Evolutionary conservation across 2,329 filamentous ascomycete species (phyloP), one percentile per base, ranked within the genome.

Genomic region (Colletotrichum australisinense): DNA sequence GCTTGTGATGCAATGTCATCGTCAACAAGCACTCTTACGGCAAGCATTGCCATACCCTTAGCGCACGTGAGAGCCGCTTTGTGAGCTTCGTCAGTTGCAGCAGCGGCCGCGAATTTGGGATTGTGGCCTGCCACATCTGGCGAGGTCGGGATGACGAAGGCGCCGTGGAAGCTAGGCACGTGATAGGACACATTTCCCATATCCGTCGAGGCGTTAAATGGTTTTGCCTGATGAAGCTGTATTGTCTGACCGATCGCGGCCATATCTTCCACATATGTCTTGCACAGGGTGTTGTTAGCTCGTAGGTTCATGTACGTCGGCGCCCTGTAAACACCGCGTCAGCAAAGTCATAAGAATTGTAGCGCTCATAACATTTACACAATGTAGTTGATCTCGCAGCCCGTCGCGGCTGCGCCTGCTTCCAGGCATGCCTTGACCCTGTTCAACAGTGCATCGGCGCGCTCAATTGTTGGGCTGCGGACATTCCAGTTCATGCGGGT

Each of bases 171-270:
- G 5, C 82, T 83, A 1, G 87, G 87, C 2, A 86, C 79, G 1
- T 82, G 73, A 63, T 88, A 85, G 14, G 83, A 84, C 11, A 89
- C 86, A 67, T 89, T 88, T 26, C 86, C 86, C 86, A 87, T 87
- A 77, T 88, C 86, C 0, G 86, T 87, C 0, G 86, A 87, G 11
- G 79, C 80, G 14, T 77, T 77, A 69, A 86, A 77, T 1, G 83
- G 78, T 62, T 84, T 82, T 0, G 84, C 80, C 42, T 83, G 79
- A 22, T 75, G 74, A 19, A 77, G 60, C n/a, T 83, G 72, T 16
- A 86, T 78, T 11, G 81, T 82, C 49, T 81, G 80, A 12, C 81
- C 84, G 1, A 84, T 77, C 0, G 74, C 69, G 2, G 78, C 79
- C 87, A 88, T 89, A 57, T 85, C 83, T 5, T 82, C 76, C 16